phyloP scores from a whole-genome alignment of 805 yeast genomes.

The Yarrowia divulgata region DNA sequence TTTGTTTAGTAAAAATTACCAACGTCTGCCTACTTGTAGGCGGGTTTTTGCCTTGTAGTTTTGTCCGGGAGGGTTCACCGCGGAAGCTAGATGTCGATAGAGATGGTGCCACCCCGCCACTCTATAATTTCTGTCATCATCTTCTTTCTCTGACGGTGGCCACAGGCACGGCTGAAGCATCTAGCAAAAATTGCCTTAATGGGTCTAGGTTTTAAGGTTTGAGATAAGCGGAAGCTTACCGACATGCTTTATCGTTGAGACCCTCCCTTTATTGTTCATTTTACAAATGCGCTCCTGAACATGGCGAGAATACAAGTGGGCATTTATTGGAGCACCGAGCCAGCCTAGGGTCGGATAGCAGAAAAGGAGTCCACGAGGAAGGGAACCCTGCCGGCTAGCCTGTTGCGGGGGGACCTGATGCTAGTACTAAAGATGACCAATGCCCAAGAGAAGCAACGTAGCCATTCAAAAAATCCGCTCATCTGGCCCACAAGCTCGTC shows the following conservation, averaged over 20 bases:
- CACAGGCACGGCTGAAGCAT: slow-evolving; percentile 32
- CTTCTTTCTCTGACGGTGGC: background rate
- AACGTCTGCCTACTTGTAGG: too few relatives aligned
- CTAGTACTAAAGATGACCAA: slow-evolving; percentile 32
- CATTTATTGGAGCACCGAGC: slow-evolving; percentile 20
- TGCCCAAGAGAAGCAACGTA: slow-evolving; percentile 4
- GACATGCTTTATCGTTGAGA: slow-evolving; percentile 11
- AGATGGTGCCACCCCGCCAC: background rate
- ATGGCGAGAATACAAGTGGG: slow-evolving; percentile 36
- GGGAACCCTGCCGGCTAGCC: slow-evolving; percentile 31
- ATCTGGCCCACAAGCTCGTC: slow-evolving; percentile 4
- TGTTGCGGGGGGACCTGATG: background rate
- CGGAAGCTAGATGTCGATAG: slow-evolving; percentile 9
- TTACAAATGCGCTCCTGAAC: slow-evolving; percentile 16
- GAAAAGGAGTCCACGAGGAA: slow-evolving; percentile 6
- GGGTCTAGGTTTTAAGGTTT: slow-evolving; percentile 28
- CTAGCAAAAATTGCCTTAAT: slow-evolving; percentile 24
- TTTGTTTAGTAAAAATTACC: background rate
- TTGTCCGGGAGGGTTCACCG: slow-evolving; percentile 17
- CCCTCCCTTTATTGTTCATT: slow-evolving; percentile 24
- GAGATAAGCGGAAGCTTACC: slow-evolving; percentile 33
- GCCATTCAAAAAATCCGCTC: slow-evolving; percentile 3
- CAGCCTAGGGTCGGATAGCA: slow-evolving; percentile 27
- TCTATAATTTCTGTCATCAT: background rate
- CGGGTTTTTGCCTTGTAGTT: background rate